Percentiles rank a stretch among this genome's conserved stretches.
Conservation (phyloP, 176 grass and related monocot species). For the Pharus latifolius region DNA sequence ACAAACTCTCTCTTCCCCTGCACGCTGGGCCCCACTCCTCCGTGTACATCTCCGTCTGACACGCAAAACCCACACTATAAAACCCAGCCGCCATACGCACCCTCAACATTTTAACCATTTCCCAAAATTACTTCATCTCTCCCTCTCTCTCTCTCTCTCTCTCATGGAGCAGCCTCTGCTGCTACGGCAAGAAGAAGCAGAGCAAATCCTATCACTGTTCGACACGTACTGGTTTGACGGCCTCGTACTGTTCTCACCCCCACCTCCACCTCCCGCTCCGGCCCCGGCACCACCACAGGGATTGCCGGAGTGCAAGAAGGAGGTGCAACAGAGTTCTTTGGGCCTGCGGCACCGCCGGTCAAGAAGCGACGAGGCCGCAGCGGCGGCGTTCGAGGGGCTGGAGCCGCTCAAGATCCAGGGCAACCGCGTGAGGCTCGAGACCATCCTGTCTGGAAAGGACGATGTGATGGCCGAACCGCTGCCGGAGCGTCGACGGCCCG, state of each 20-base stretch:
- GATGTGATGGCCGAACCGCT: neutral
- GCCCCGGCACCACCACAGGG: neutral
- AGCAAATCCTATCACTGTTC: conserved; percentile 33
- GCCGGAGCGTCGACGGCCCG: neutral
- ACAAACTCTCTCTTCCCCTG: no score
- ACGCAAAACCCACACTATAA: no score
- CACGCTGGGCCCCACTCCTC: no score
- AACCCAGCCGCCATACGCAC: no score
- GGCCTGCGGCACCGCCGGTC: conserved; percentile 47
- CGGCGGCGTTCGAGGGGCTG: conserved; percentile 10
- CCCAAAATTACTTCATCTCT: neutral
- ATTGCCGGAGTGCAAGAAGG: neutral
- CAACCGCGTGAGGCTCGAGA: conserved; percentile 35
- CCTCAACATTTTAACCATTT: no score
- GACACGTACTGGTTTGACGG: conserved; percentile 59
- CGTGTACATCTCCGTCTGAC: no score
- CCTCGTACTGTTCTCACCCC: conserved; percentile 32
- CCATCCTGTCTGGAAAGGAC: conserved; percentile 64
- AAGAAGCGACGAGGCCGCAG: conserved; percentile 26
- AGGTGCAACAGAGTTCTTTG: neutral
- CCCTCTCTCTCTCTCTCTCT: neutral
- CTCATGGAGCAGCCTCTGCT: conserved; percentile 14
- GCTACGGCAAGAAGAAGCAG: neutral
- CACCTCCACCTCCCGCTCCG: neutral
- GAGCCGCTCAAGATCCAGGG: conserved; percentile 24